Percentiles rank a stretch among this genome's conserved stretches.
Evolutionary conservation across 108 stramenopile genomes (phyloP).

Genomic region (Fragilaria radians): DNA sequence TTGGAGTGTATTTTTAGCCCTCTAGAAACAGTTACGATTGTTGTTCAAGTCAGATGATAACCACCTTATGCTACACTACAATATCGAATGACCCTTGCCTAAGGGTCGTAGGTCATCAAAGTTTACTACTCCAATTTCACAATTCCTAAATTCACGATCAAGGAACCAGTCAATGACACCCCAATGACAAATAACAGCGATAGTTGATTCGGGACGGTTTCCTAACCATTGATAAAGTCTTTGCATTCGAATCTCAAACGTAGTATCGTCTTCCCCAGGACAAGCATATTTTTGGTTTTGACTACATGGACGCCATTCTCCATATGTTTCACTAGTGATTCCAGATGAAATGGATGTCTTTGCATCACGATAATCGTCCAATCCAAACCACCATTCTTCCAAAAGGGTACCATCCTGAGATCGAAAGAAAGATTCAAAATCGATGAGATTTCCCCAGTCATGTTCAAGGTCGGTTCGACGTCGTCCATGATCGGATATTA

Average conservation of each 20-base stretch:
- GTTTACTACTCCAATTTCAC: slow-evolving; percentile 30
- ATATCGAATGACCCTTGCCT: slow-evolving; percentile 1
- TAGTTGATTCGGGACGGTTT: slow-evolving; percentile 19
- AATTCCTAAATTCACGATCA: slow-evolving; percentile 35
- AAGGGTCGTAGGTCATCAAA: slow-evolving; percentile 18
- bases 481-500: slow-evolving; percentile 43
- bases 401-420: neutral
- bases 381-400: slow-evolving; percentile 7
- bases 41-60: too few species aligned
- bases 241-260: slow-evolving; percentile 46
- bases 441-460: slow-evolving; percentile 17
- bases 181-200: slow-evolving; percentile 49
- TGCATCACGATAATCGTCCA: neutral
- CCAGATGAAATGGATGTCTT: neutral
- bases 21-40: too few species aligned
- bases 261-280: slow-evolving; percentile 37
- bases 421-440: slow-evolving; percentile 32
- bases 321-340: slow-evolving; percentile 11
- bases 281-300: slow-evolving; percentile 47
- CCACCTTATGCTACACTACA: too few species aligned
- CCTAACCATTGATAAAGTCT: slow-evolving; percentile 32
- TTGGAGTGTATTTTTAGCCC: too few species aligned
- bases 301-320: slow-evolving; percentile 47
- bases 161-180: slow-evolving; percentile 58
- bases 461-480: slow-evolving; percentile 15